Conservation (phyloP, 371 early-diverging fungal genomes). For the Syncephalastrum racemosum region DNA sequence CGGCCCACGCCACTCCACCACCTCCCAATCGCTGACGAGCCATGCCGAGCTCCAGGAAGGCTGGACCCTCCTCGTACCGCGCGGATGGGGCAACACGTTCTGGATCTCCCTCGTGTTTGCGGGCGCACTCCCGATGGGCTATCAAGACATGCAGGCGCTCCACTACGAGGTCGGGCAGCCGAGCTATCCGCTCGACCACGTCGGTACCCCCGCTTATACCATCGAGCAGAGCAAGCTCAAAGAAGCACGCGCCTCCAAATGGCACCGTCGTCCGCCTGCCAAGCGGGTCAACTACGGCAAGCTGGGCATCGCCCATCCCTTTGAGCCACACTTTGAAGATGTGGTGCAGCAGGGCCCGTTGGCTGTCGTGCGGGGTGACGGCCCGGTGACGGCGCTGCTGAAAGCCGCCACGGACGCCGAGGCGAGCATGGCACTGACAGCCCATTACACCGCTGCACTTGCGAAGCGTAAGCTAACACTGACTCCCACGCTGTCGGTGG, state of each 20-base stretch:
- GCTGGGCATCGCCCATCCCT: constrained; percentile 61
- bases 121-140: constrained; percentile 79
- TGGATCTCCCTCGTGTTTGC: constrained; percentile 91
- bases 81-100: constrained; percentile 81
- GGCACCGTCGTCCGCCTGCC: constrained; percentile 64
- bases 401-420: background rate
- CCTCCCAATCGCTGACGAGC: constrained; percentile 10
- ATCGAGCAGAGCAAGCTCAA: constrained; percentile 14
- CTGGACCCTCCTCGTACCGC: constrained; percentile 83
- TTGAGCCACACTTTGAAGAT: constrained; percentile 55
- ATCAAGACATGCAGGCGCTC: constrained; percentile 54
- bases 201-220: constrained; percentile 58
- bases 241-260: constrained; percentile 38
- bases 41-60: constrained; percentile 51
- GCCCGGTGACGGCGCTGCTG: background rate
- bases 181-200: constrained; percentile 62
- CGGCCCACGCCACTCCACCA: constrained; percentile 3
- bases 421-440: constrained; percentile 1
- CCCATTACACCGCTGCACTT: background rate
- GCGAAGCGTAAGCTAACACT: constrained; percentile 10
- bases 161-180: constrained; percentile 57
- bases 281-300: constrained; percentile 74
- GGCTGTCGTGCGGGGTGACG: constrained; percentile 6
- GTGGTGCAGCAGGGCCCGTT: background rate
- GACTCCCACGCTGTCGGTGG: constrained; percentile 4